phyloP scores from a whole-genome alignment of 2,329 filamentous ascomycete genomes.

The Diplocarpon rosae region DNA sequence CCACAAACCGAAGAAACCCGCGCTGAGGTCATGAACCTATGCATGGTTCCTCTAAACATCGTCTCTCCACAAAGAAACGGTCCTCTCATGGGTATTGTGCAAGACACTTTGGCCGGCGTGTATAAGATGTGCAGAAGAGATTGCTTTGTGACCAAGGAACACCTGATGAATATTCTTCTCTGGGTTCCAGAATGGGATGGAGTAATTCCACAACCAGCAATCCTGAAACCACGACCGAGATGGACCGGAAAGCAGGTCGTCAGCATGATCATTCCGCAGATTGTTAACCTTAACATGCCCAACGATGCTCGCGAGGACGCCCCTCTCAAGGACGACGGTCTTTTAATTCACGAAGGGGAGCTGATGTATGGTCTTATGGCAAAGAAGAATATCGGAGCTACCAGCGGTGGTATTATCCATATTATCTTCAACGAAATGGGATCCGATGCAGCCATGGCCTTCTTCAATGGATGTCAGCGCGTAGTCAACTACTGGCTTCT shows the following conservation, averaged over 20 bases:
- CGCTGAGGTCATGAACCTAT: constrained; percentile 86
- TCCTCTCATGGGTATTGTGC: constrained; percentile 98
- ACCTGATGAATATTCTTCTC: constrained; percentile 93
- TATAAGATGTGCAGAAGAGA: constrained; percentile 96
- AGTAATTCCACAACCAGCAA: constrained; percentile 83
- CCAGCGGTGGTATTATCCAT: constrained; percentile 83
- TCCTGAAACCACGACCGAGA: constrained; percentile 78
- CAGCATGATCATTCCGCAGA: constrained; percentile 80
- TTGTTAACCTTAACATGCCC: constrained; percentile 65
- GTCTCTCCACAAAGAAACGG: constrained; percentile 96
- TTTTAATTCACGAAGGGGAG: constrained; percentile 78
- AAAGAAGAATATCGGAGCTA: constrained; percentile 91
- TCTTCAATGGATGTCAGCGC: constrained; percentile 91
- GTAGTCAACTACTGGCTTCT: constrained; percentile 96
- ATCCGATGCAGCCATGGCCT: constrained; percentile 73
- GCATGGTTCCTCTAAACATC: constrained; percentile 96
- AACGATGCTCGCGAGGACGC: constrained; percentile 48
- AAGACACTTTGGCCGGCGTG: constrained; percentile 90
- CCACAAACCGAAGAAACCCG: constrained; percentile 95
- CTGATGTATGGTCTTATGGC: constrained; percentile 82
- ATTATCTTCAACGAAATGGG: constrained; percentile 94
- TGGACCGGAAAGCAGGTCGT: constrained; percentile 99
- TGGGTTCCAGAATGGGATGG: constrained; percentile 99
- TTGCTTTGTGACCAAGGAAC: constrained; percentile 77
- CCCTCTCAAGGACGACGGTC: constrained; percentile 63